These are phyloP conservation scores for Sporothrix mexicana DNA, from an alignment of 2,329 filamentous ascomycete genomes.

Conservation along the genomic window DNA sequence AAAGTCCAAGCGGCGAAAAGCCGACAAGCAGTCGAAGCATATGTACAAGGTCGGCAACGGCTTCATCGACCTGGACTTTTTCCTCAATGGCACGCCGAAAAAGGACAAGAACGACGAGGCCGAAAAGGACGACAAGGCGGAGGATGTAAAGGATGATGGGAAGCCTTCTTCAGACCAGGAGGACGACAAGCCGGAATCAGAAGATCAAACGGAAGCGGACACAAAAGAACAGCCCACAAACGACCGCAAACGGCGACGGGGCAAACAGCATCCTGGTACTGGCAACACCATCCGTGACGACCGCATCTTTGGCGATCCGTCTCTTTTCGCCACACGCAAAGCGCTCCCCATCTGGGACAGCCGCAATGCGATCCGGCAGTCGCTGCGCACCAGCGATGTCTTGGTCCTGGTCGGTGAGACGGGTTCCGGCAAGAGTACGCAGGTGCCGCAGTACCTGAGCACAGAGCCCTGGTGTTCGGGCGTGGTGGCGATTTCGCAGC, in stretches of 20 bases:
- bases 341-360: constrained; percentile 82
- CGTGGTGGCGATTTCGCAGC: constrained; percentile 92
- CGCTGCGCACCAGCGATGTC: constrained; percentile 59
- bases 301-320: constrained; percentile 32
- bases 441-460: constrained; percentile 89
- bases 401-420: constrained; percentile 91
- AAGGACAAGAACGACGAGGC: background rate
- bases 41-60: constrained; percentile 34
- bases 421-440: constrained; percentile 95
- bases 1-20: constrained; percentile 30
- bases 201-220: too few relatives aligned
- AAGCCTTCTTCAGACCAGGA: background rate
- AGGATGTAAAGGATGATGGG: background rate
- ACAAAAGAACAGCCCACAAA: background rate
- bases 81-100: constrained; percentile 29
- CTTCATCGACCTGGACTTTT: constrained; percentile 34
- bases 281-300: background rate
- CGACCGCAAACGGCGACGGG: constrained; percentile 27
- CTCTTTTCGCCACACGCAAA: constrained; percentile 58
- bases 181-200: background rate
- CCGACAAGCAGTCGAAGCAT: constrained; percentile 29
- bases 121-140: background rate
- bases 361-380: constrained; percentile 69
- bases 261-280: background rate
- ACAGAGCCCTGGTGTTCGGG: constrained; percentile 84